These are phyloP conservation scores for Mycena venus DNA, from an alignment of 768 basidiomycete species.

Conservation along the genomic window DNA sequence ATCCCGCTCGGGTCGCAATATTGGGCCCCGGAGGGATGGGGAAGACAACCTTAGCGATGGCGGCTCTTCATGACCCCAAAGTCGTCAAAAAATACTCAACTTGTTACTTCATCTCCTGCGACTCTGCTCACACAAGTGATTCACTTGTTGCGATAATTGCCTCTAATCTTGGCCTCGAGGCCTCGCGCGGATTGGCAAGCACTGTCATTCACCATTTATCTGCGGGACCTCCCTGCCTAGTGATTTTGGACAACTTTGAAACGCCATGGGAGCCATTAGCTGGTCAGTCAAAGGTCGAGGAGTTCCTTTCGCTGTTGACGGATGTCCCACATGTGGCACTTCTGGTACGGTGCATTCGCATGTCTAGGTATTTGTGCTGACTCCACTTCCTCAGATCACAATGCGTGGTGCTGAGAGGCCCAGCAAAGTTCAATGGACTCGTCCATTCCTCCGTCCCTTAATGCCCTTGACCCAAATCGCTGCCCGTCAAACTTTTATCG, in stretches of 20 bases:
- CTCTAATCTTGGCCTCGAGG: not conserved
- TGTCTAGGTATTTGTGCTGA: not conserved
- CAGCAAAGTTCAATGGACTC: no score
- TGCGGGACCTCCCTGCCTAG: not conserved
- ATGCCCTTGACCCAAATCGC: not conserved
- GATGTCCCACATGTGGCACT: no score
- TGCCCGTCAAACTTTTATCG: not conserved
- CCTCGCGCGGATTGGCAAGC: not conserved
- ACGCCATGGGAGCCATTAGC: no score
- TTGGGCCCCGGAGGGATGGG: no score
- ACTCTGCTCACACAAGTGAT: no score
- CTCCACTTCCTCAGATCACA: not conserved
- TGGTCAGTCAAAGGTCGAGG: no score
- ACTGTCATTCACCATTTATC: not conserved
- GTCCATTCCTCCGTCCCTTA: no score
- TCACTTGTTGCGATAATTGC: not conserved
- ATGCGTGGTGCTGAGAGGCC: slow-evolving; percentile 5
- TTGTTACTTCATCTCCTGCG: no score
- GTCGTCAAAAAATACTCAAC: no score
- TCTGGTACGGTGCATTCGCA: not conserved
- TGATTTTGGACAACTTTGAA: not conserved
- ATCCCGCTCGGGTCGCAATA: not conserved
- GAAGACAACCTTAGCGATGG: no score
- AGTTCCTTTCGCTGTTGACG: no score
- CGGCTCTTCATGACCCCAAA: no score